These are phyloP conservation scores for Phaeosphaeria sp. DNA, from an alignment of 2,329 filamentous ascomycete species.

Conservation along the genomic window DNA sequence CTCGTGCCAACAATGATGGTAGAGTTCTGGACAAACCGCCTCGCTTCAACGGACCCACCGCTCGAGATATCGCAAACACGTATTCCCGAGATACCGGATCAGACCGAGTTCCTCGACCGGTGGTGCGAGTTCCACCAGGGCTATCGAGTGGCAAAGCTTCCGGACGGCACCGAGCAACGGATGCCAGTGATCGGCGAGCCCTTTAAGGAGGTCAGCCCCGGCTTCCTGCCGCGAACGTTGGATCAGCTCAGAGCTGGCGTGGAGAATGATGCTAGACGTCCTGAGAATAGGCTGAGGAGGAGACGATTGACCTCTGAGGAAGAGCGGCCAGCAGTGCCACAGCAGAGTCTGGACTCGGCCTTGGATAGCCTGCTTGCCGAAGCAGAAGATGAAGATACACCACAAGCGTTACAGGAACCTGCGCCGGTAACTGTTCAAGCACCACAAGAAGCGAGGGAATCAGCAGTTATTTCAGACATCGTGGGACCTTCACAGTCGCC, in stretches of 20 bases:
- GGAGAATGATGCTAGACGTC: constrained; percentile 35
- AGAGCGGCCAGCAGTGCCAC: constrained; percentile 27
- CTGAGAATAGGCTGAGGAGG: constrained; percentile 38
- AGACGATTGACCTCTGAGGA: constrained; percentile 30
- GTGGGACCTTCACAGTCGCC: not conserved
- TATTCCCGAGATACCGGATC: constrained; percentile 56
- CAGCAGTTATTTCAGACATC: not conserved
- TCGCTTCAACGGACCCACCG: constrained; percentile 50
- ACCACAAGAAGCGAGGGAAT: not conserved
- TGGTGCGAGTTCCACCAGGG: constrained; percentile 60
- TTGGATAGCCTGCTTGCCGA: constrained; percentile 42
- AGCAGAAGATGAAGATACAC: constrained; percentile 21
- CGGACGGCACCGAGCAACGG: constrained; percentile 53
- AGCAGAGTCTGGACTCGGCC: constrained; percentile 42
- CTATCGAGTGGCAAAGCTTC: constrained; percentile 48
- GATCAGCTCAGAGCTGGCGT: constrained; percentile 50
- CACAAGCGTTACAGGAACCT: not conserved
- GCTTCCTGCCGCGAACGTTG: constrained; percentile 54
- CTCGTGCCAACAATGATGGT: constrained; percentile 10
- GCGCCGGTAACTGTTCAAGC: not conserved
- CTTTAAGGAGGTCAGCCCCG: constrained; percentile 54
- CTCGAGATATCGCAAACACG: constrained; percentile 53
- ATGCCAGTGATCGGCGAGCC: constrained; percentile 57
- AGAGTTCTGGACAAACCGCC: constrained; percentile 58
- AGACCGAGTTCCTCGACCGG: constrained; percentile 52